Base-by-base conservation (phyloP, 108 stramenopile genomes). In the Nitzschia sp. region DNA sequence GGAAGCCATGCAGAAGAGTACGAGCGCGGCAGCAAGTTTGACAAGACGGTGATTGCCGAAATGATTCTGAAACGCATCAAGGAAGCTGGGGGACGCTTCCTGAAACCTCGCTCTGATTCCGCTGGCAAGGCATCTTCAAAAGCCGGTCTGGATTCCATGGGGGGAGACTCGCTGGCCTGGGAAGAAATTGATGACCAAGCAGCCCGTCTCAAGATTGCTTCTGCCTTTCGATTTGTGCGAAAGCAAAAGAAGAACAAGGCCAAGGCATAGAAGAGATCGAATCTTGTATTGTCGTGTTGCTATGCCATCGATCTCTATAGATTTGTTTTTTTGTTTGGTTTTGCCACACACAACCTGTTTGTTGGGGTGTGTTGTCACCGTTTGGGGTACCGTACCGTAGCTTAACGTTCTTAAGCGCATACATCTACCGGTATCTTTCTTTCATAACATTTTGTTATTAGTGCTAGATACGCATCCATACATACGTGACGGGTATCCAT, bases 31-130 rank as follows among this genome's bases (percentile, higher is more conserved):
- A 34, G 14, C 19, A 43, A 55, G 10, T 43, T 57, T 34, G 67
- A 68, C 54, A 68, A 68, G 53, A 68, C 67, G 11, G 41, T 53
- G 10, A 68, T 68, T 52, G 37, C 69, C 1, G 69, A 70, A 24
- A 38, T 46, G 50, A 20, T 70, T 19, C 14, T 70, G 12, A 25
- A 59, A 20, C 15, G 8, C 9, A 22, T 70, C 20, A 50, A 70
- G 41, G 43, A 60, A 15, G 15, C 58, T 12, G 14, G 37, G 10
- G 67, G 67, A 10, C 64, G 64, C 10, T 65, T 65, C 25, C 37
- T 65, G 64, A 65, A 65, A 48, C 46, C 46, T 17, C 14, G 17
- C 46, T 5, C 5, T 34, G 29, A 34, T 3, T 1, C 5, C 3
- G 5, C 46, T 15, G 46, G n/a, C 46, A 17, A 15, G 14, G 46